Evolutionary conservation across 768 basidiomycete genomes (phyloP).

Genomic region (Phanerochaete sordida): DNA sequence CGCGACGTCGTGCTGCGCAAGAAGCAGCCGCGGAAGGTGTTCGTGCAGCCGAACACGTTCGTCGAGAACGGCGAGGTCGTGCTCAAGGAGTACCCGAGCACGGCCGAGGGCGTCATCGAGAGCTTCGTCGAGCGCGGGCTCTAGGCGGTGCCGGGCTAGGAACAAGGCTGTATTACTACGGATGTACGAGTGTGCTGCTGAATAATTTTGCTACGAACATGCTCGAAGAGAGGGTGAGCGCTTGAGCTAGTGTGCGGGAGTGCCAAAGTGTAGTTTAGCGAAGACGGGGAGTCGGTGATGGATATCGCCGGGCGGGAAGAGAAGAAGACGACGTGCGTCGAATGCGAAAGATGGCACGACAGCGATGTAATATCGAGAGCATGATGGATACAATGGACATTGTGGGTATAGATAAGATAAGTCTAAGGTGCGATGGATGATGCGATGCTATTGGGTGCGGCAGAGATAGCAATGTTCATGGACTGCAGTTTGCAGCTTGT

Average conservation of each 20-base stretch:
- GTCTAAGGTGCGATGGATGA: not conserved
- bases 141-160: too few relatives aligned
- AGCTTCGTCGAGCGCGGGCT: constrained; percentile 69
- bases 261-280: too few relatives aligned
- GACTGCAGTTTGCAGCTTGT: not conserved
- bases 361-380: not conserved
- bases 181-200: too few relatives aligned
- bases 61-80: constrained; percentile 63
- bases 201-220: too few relatives aligned
- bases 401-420: not conserved
- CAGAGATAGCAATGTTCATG: not conserved
- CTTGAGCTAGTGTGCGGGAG: too few relatives aligned
- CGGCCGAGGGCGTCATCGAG: constrained; percentile 69
- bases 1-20: constrained; percentile 75
- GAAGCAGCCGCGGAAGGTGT: constrained; percentile 85
- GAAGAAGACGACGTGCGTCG: not conserved
- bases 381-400: not conserved
- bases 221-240: too few relatives aligned
- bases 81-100: constrained; percentile 77
- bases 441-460: not conserved
- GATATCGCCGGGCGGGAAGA: too few relatives aligned
- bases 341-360: not conserved
- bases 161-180: not conserved
- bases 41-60: constrained; percentile 81
- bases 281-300: too few relatives aligned